phyloP scores from a whole-genome alignment of 495 filamentous ascomycete species.

The Penicillium lagena region DNA sequence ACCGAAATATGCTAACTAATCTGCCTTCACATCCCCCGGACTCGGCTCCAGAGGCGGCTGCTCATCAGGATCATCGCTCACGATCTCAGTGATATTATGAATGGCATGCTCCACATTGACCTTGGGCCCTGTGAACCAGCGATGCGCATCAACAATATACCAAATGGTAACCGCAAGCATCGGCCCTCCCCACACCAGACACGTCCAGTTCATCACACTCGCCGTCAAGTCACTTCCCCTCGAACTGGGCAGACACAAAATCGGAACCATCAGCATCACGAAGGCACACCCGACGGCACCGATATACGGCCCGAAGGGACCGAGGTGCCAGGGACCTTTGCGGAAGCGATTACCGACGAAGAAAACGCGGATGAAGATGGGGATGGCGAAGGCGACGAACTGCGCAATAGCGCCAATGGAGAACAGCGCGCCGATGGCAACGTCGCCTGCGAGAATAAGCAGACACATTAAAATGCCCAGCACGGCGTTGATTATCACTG shows the following conservation, averaged over 20 bases:
- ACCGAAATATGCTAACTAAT: too few relatives aligned
- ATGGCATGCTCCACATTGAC: slow-evolving; percentile 45
- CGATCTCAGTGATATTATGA: slow-evolving; percentile 2
- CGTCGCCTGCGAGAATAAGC: slow-evolving; percentile 59
- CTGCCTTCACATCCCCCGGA: too few relatives aligned
- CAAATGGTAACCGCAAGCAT: slow-evolving; percentile 59
- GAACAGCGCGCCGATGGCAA: slow-evolving; percentile 70
- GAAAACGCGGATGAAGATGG: slow-evolving; percentile 68
- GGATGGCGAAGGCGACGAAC: slow-evolving; percentile 68
- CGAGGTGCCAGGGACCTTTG: slow-evolving; percentile 69
- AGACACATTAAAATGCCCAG: slow-evolving; percentile 61
- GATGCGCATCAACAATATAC: slow-evolving; percentile 64
- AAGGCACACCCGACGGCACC: slow-evolving; percentile 57
- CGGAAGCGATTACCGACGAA: slow-evolving; percentile 67
- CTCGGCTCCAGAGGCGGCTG: slow-evolving; percentile 1
- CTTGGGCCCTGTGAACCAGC: slow-evolving; percentile 75
- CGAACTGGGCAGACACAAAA: slow-evolving; percentile 62
- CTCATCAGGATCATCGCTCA: neutral
- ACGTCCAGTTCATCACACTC: slow-evolving; percentile 70
- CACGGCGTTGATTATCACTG: slow-evolving; percentile 64
- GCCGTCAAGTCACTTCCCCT: slow-evolving; percentile 50
- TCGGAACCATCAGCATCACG: slow-evolving; percentile 67
- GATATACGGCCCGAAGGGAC: slow-evolving; percentile 53
- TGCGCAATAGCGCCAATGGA: slow-evolving; percentile 70
- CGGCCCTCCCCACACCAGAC: slow-evolving; percentile 65